These are phyloP conservation scores for Mycocentrospora acerina DNA, from an alignment of 2,329 filamentous ascomycete species.

Conservation along the genomic window DNA sequence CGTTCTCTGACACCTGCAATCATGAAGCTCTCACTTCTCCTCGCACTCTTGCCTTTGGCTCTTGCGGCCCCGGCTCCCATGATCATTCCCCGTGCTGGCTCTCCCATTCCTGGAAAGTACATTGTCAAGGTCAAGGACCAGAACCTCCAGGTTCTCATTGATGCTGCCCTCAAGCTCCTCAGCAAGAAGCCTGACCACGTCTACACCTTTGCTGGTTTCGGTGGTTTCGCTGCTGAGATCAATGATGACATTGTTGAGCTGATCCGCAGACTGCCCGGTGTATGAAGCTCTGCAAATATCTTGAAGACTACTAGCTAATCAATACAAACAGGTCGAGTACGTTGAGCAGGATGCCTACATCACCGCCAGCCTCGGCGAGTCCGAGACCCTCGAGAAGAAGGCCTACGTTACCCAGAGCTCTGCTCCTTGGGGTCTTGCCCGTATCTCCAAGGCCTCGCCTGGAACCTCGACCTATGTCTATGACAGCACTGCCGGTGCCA, in stretches of 20 bases:
- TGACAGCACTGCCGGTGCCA: constrained; percentile 41
- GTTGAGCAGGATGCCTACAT: constrained; percentile 45
- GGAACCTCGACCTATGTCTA: constrained; percentile 42
- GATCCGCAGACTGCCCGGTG: constrained; percentile 32
- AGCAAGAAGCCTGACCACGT: constrained; percentile 33
- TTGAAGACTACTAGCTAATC: constrained; percentile 4
- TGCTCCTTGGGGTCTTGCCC: constrained; percentile 46
- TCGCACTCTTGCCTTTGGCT: constrained; percentile 42
- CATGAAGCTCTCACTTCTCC: constrained; percentile 44
- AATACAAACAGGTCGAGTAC: constrained; percentile 36
- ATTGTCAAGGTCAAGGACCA: constrained; percentile 50
- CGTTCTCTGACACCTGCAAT: constrained; percentile 22
- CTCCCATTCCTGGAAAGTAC: constrained; percentile 46
- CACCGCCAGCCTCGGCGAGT: constrained; percentile 26
- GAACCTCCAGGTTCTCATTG: constrained; percentile 27
- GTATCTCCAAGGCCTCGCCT: constrained; percentile 39
- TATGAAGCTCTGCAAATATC: constrained; percentile 10
- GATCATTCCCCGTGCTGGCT: constrained; percentile 39
- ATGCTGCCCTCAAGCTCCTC: constrained; percentile 28
- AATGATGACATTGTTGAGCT: constrained; percentile 30
- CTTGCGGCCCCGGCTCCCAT: constrained; percentile 43
- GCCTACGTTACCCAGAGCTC: constrained; percentile 43
- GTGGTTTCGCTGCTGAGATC: constrained; percentile 43
- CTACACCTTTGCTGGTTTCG: constrained; percentile 43
- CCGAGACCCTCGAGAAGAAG: constrained; percentile 20